A percentile compares a stretch with the other conserved stretches of the same genome.
Conservation (phyloP, 805 yeast genomes). For the Yarrowia bubula region DNA sequence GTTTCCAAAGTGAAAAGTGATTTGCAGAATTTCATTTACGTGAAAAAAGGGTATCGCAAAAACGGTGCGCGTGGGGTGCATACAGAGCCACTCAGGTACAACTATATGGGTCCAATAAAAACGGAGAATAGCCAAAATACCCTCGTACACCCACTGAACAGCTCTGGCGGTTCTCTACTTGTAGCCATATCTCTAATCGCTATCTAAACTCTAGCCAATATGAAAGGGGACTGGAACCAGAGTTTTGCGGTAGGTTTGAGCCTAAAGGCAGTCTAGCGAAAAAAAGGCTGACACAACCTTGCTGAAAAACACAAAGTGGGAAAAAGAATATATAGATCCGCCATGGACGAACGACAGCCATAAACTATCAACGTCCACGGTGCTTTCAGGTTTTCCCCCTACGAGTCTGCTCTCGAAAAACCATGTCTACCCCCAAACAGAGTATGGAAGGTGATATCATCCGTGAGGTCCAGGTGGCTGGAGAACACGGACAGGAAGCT, state of each 20-base stretch:
- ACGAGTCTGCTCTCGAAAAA: constrained; percentile 6
- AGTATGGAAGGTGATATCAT: neutral
- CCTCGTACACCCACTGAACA: too few relatives aligned
- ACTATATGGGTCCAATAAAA: too few relatives aligned
- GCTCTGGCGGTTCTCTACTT: neutral
- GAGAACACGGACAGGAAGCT: constrained; percentile 11
- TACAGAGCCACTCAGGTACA: too few relatives aligned
- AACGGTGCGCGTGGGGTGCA: too few relatives aligned
- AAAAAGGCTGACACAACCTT: constrained; percentile 1
- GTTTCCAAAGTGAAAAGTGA: too few relatives aligned
- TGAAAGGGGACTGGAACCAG: neutral
- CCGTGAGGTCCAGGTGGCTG: neutral
- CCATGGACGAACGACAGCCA: neutral
- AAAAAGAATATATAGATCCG: neutral
- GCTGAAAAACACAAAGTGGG: neutral
- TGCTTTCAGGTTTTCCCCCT: constrained; percentile 20
- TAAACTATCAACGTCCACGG: neutral
- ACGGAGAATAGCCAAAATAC: too few relatives aligned
- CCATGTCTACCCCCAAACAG: neutral
- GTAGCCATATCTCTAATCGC: neutral
- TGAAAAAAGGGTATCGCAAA: too few relatives aligned
- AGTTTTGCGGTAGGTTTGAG: constrained; percentile 1
- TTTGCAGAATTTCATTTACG: too few relatives aligned
- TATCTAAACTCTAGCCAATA: constrained; percentile 11
- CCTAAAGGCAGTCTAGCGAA: neutral